These are phyloP conservation scores for Saccharomyces kudriavzevii DNA, from an alignment of 805 yeast genomes.

Conservation along the genomic window DNA sequence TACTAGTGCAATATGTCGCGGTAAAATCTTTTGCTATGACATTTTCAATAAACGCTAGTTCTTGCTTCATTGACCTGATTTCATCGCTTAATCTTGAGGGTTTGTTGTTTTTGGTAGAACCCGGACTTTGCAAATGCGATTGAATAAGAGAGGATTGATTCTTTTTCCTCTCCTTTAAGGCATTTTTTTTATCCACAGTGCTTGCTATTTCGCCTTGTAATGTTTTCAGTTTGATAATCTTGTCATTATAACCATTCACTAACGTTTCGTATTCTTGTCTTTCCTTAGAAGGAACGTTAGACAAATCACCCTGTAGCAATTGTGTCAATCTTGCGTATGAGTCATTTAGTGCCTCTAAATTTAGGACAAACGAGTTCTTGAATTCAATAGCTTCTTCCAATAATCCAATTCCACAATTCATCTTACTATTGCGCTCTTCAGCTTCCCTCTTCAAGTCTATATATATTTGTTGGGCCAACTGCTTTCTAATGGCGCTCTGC, in stretches of 20 bases:
- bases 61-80: background rate
- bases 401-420: background rate
- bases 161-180: conserved; percentile 3
- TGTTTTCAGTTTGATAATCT: conserved; percentile 1
- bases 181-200: background rate
- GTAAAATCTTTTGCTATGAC: background rate
- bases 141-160: conserved; percentile 2
- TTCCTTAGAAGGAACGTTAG: background rate
- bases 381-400: conserved; percentile 3
- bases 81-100: background rate
- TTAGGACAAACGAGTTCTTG: conserved; percentile 17
- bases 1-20: background rate
- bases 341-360: background rate
- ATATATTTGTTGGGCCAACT: conserved; percentile 56
- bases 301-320: background rate
- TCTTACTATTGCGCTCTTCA: conserved; percentile 27
- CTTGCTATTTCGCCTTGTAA: conserved; percentile 2
- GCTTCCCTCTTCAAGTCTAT: conserved; percentile 62
- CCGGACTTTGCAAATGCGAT: background rate
- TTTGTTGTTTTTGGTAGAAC: background rate
- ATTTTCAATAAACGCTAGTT: background rate
- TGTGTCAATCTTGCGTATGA: background rate
- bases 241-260: background rate
- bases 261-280: background rate
- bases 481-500: conserved; percentile 66